Evolutionary conservation across 2,329 filamentous ascomycete genomes (phyloP).

Genomic region (Beauveria rudraprayagi): DNA sequence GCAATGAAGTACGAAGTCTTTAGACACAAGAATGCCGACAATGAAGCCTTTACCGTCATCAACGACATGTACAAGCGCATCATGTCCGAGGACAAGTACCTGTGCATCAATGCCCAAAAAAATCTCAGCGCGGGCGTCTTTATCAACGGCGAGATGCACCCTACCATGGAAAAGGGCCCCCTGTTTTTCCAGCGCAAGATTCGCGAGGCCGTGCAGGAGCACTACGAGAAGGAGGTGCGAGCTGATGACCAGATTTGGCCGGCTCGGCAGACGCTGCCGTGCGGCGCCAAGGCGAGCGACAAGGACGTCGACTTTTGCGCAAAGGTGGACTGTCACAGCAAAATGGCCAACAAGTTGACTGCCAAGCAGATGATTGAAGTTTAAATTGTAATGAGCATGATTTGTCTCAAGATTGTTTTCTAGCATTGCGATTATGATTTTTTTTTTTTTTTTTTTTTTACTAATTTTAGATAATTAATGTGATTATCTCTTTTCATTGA

Average conservation of each 20-base stretch:
- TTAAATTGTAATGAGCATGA: background rate
- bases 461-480: background rate
- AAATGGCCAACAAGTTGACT: constrained; percentile 2
- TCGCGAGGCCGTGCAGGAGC: constrained; percentile 39
- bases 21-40: constrained; percentile 51
- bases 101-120: constrained; percentile 50
- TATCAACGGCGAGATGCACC: constrained; percentile 55
- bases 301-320: constrained; percentile 27
- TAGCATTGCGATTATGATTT: background rate
- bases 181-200: constrained; percentile 47
- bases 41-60: constrained; percentile 50
- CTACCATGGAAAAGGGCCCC: constrained; percentile 50
- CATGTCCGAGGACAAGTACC: constrained; percentile 56
- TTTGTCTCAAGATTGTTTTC: background rate
- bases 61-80: constrained; percentile 54
- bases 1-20: constrained; percentile 57
- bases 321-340: constrained; percentile 25
- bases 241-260: constrained; percentile 44
- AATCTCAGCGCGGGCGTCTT: constrained; percentile 56
- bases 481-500: background rate
- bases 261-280: constrained; percentile 30
- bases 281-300: constrained; percentile 18
- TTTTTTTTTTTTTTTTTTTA: background rate
- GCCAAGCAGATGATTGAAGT: constrained; percentile 19
- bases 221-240: constrained; percentile 38